Evolutionary conservation across 139 green algal species (phyloP).

Genomic region (Picochlorum costavermella): DNA sequence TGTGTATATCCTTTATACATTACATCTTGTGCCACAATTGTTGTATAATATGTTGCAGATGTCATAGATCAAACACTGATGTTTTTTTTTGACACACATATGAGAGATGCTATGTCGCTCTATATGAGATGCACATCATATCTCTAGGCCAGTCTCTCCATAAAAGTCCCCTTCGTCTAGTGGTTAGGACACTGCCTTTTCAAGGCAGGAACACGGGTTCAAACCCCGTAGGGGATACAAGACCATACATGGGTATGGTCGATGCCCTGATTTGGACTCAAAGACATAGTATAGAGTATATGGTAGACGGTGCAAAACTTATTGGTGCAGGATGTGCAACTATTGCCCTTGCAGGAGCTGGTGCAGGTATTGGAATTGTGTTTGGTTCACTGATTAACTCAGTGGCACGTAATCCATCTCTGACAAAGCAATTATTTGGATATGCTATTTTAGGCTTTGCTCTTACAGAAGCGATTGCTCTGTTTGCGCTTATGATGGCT

Average conservation of each 20-base stretch:
- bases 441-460: conserved; percentile 68
- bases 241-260: conserved; percentile 6
- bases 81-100: background rate
- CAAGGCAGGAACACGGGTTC: conserved; percentile 15
- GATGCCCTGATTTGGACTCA: background rate
- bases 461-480: conserved; percentile 64
- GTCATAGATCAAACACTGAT: background rate
- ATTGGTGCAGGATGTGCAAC: conserved; percentile 66
- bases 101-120: conserved; percentile 6
- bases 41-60: background rate
- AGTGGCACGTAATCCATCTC: conserved; percentile 62
- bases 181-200: conserved; percentile 18
- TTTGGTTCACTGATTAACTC: conserved; percentile 71
- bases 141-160: background rate
- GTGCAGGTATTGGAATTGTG: conserved; percentile 65
- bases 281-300: conserved; percentile 9
- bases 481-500: conserved; percentile 63
- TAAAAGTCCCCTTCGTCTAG: conserved; percentile 10
- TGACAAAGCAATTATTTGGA: conserved; percentile 53
- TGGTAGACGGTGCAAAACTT: conserved; percentile 56
- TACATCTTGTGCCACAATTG: background rate
- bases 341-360: conserved; percentile 60
- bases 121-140: conserved; percentile 16
- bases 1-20: background rate
- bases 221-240: conserved; percentile 10